Base-by-base conservation (phyloP, 805 yeast genomes). In the Naumovozyma castellii region DNA sequence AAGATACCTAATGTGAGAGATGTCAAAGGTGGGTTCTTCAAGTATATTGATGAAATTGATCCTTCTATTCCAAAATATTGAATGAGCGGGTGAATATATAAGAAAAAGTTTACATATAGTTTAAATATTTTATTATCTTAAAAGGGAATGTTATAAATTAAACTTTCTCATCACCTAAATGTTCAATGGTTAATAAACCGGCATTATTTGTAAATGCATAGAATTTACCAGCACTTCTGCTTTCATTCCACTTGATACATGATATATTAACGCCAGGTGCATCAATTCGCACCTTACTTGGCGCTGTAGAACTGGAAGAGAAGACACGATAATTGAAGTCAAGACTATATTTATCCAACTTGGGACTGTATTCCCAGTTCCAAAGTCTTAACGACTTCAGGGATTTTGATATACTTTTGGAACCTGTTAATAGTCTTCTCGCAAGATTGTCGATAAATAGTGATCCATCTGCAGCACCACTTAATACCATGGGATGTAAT, bases 11-110 rank as follows among this genome's bases (percentile, higher is more conserved):
- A 72, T 15, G 84, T 76, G 0, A 71, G 62, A 38, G 95, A 90
- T 56, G 67, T 90, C 4, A 65, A 57, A 9, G 97, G 97, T 1
- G 98, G 98, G 0, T 63, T 87, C 18, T 65, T 68, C 39, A 70
- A 65, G 46, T 87, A 94, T 84, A 71, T 82, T 39, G 68, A 62
- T 13, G 65, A 66, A 1, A 65, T 84, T 2, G 90, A 87, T 49
- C 61, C 68, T 0, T 46, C 49, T 0, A 67, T 85, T 36, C 94
- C 94, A 9, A 67, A 67, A 32, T 85, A 84, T 50, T 84, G 60
- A 50, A 22, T 6, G 10, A 22, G 27, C 10, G 10, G 10, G 12
- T 17, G 32, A 13, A 14, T 10, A 22, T 22, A 6, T 22, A 10
- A 22, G 10, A 22, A 6, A 6, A 6, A 22, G 6, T 22, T 22